phyloP scores from a whole-genome alignment of 2,329 filamentous ascomycete species.

The Stromatinia cepivora region DNA sequence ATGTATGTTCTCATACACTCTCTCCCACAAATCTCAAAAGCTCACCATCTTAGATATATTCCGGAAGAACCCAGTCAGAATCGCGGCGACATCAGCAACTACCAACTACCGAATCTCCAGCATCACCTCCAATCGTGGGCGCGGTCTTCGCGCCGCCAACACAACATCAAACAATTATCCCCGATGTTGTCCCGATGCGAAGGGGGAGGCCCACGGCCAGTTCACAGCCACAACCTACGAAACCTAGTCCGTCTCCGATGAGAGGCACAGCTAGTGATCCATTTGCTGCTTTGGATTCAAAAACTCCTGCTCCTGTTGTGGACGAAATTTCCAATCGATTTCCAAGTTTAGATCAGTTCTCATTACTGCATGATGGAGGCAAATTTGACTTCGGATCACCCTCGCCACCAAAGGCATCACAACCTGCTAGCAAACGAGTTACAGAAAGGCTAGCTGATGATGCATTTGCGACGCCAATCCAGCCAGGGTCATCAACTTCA shows the following conservation, averaged over 20 bases:
- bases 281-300: conserved; percentile 84
- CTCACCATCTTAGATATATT: conserved; percentile 63
- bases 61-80: conserved; percentile 64
- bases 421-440: conserved; percentile 63
- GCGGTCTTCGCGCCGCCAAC: conserved; percentile 77
- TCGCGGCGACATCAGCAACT: conserved; percentile 58
- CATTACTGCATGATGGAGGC: conserved; percentile 78
- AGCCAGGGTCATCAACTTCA: conserved; percentile 26
- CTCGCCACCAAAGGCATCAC: conserved; percentile 49
- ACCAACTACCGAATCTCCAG: conserved; percentile 54
- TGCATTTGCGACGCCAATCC: conserved; percentile 59
- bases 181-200: conserved; percentile 92
- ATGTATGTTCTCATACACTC: conserved; percentile 60
- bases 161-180: conserved; percentile 70
- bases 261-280: conserved; percentile 74
- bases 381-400: conserved; percentile 79
- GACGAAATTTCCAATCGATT: conserved; percentile 87
- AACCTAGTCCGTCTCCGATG: conserved; percentile 67
- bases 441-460: conserved; percentile 80
- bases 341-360: conserved; percentile 90
- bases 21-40: conserved; percentile 7
- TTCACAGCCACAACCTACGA: conserved; percentile 48
- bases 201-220: conserved; percentile 71
- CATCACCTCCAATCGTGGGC: conserved; percentile 64
- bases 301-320: conserved; percentile 52